These are phyloP conservation scores for Paramarasmius palmivorus DNA, from an alignment of 1,284 basidiomycete species.

Conservation along the genomic window DNA sequence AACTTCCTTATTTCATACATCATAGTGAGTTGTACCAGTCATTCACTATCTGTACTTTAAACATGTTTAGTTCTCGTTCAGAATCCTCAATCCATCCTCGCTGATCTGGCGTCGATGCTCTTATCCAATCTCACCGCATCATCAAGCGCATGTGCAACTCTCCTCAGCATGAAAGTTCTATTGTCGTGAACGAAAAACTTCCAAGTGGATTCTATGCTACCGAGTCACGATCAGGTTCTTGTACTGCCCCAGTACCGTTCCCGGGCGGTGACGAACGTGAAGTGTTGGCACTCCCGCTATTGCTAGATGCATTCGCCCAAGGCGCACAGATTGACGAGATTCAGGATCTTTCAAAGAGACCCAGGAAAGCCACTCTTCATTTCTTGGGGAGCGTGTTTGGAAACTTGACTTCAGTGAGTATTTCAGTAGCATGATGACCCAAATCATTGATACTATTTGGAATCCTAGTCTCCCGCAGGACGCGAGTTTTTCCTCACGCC, in stretches of 20 bases:
- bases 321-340: constrained; percentile 57
- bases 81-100: constrained; percentile 88
- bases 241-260: constrained; percentile 62
- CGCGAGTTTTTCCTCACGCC: constrained; percentile 74
- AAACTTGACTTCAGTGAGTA: constrained; percentile 79
- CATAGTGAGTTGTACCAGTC: constrained; percentile 58
- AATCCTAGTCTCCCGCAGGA: constrained; percentile 59
- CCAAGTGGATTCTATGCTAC: constrained; percentile 62
- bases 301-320: constrained; percentile 85
- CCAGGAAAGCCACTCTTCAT: constrained; percentile 77
- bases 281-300: constrained; percentile 69
- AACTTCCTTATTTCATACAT: constrained; percentile 90
- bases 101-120: constrained; percentile 95
- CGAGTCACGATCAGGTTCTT: constrained; percentile 74
- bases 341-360: constrained; percentile 45
- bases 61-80: constrained; percentile 29
- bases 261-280: constrained; percentile 57
- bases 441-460: not conserved
- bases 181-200: constrained; percentile 51
- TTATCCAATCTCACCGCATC: constrained; percentile 92
- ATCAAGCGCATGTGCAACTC: constrained; percentile 63
- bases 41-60: not conserved
- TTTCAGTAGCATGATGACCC: not conserved
- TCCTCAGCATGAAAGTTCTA: constrained; percentile 71
- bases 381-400: constrained; percentile 93